Base-by-base conservation (phyloP, 176 grass and related monocot genomes). In the sorghum (Sorghum bicolor) region DNA sequence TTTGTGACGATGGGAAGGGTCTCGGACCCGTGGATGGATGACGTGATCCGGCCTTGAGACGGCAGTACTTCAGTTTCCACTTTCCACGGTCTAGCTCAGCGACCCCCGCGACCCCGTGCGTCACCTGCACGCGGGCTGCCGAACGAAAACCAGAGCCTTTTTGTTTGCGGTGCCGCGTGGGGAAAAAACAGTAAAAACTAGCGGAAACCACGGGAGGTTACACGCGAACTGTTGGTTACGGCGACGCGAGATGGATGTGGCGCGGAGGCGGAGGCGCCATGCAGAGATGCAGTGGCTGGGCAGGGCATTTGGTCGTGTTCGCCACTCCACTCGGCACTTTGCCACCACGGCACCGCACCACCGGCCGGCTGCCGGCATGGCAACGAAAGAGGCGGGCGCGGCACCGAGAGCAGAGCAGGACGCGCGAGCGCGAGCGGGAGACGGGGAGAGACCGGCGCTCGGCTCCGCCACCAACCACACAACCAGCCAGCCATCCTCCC, bases 41-140 rank as follows among this genome's bases (percentile, higher is more conserved):
- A 25, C 22, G 63, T 65, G 63, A 32, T 1, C 5, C 13, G 34
- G 19, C 16, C 32, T 4, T 20, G 33, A 37, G 10, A n/a, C 2
- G 28, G n/a, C 55, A 58, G 8, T 25, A 58, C 4, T 2, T 19
- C 0, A 9, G 22, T 60, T 72, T 72, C 69, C 69, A 10, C 74
- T 60, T 72, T 72, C 69, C 69, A 10, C 74, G 58, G 31, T 78
- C 8, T 78, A 65, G 76, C 17, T 79, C 26, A 79, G 5, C 76
- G 39, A 65, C 76, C 60, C 60, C 39, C n/a, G 22, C 37, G 67
- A 39, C 67, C 16, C 16, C 66, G 41, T 44, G 10, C 25, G 24
- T 30, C 57, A 61, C 62, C 28, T 15, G 26, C 61, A 14, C 4
- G 12, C 43, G 45, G 43, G 13, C 43, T 48, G 15, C 15, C 15